Evolutionary conservation across 2,329 filamentous ascomycete species (phyloP).

Genomic region (Decorospora gaudefroyi): DNA sequence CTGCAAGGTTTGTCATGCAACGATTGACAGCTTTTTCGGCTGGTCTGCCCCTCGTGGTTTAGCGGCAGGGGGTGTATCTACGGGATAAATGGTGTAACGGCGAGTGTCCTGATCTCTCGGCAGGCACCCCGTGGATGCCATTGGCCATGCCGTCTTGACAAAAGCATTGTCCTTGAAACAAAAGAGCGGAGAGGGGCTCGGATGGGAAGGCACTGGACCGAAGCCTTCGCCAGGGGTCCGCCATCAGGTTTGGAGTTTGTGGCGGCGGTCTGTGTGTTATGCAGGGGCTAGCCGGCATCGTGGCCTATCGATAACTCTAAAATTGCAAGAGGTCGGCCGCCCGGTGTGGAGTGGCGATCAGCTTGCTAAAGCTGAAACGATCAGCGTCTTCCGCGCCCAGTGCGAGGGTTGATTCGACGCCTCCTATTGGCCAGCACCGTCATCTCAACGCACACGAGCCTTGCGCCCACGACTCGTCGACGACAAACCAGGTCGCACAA

Average conservation of each 20-base stretch:
- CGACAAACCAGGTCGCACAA: constrained; percentile 23
- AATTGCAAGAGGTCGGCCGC: constrained; percentile 7
- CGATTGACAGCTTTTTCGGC: constrained; percentile 26
- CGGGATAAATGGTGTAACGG: constrained; percentile 30
- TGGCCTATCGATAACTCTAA: constrained; percentile 34
- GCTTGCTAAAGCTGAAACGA: constrained; percentile 32
- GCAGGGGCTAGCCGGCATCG: constrained; percentile 21
- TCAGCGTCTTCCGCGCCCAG: constrained; percentile 9
- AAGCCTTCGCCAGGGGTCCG: constrained; percentile 25
- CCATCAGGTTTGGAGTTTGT: constrained; percentile 25
- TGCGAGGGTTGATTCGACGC: constrained; percentile 10
- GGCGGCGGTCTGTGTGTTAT: constrained; percentile 21
- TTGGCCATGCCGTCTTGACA: constrained; percentile 28
- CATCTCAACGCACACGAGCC: constrained; percentile 22
- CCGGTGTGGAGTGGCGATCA: constrained; percentile 27
- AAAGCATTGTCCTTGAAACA: constrained; percentile 42
- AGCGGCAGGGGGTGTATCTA: constrained; percentile 25
- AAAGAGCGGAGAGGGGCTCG: constrained; percentile 26
- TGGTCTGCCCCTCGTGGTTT: constrained; percentile 29
- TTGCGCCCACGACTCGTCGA: constrained; percentile 15
- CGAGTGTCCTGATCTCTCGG: constrained; percentile 23
- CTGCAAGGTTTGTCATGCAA: constrained; percentile 30
- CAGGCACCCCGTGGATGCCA: constrained; percentile 33
- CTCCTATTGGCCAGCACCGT: constrained; percentile 22
- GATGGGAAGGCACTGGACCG: constrained; percentile 22